Percentiles rank a stretch among this genome's conserved stretches.
Conservation (phyloP, 2,329 filamentous ascomycete genomes). For the Phyllosticta citribraziliensis region DNA sequence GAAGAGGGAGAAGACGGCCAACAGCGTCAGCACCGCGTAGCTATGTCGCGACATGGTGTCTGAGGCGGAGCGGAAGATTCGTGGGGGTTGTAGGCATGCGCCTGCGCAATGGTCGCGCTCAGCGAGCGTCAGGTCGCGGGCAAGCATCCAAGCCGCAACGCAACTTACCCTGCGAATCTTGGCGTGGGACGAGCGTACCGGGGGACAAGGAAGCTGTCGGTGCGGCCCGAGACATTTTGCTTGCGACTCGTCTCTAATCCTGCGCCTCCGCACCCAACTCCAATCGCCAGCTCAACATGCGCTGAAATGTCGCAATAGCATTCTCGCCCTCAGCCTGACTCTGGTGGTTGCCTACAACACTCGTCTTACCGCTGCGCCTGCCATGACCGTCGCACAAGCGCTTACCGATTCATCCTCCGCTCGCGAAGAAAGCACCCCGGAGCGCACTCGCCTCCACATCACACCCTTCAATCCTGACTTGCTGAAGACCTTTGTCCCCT, state of each 20-base stretch:
- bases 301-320: background rate
- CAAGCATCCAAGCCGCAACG: background rate
- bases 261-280: background rate
- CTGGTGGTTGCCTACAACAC: background rate
- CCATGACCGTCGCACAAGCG: conserved; percentile 11
- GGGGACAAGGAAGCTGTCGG: background rate
- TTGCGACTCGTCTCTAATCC: background rate
- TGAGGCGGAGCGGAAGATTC: background rate
- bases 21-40: background rate
- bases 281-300: background rate
- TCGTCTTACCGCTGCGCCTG: background rate
- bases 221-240: background rate
- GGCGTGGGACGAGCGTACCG: background rate
- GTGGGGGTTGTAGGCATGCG: background rate
- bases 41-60: conserved; percentile 4
- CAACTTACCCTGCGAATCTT: conserved; percentile 6
- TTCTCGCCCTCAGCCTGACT: background rate
- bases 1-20: conserved; percentile 23
- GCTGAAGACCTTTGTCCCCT: conserved; percentile 60
- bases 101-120: conserved; percentile 1
- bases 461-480: conserved; percentile 72
- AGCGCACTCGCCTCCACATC: conserved; percentile 59
- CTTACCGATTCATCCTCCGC: conserved; percentile 8
- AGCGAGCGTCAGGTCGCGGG: background rate
- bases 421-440: background rate